A percentile compares a stretch with the other conserved stretches of the same genome.
Conservation (phyloP, 768 basidiomycete species). For the Mycena galericulata region DNA sequence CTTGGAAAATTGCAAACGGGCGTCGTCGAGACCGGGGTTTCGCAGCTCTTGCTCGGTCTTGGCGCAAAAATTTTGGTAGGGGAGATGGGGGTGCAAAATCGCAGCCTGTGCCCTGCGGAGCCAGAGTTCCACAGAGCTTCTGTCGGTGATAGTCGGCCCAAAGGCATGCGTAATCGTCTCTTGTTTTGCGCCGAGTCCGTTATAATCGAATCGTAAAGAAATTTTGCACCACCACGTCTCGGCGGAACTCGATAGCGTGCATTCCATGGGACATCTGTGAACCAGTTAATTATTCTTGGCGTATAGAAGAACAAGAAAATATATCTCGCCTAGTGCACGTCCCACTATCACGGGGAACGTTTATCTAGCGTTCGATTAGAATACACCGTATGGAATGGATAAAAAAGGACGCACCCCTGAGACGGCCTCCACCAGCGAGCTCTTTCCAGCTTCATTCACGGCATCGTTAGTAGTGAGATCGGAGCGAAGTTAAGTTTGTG, state of each 20-base stretch:
- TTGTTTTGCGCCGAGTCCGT: slow-evolving; percentile 19
- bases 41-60: slow-evolving; percentile 42
- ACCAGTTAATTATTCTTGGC: background rate
- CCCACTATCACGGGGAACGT: slow-evolving; percentile 70
- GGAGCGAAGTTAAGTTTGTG: background rate
- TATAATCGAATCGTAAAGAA: slow-evolving; percentile 51
- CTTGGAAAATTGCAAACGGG: slow-evolving; percentile 54
- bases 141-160: slow-evolving; percentile 55
- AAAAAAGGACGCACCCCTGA: slow-evolving; percentile 55
- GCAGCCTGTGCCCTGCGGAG: slow-evolving; percentile 73
- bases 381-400: background rate
- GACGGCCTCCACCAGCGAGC: slow-evolving; percentile 69
- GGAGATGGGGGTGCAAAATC: slow-evolving; percentile 58
- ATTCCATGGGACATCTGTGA: slow-evolving; percentile 65
- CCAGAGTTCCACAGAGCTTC: slow-evolving; percentile 59
- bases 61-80: slow-evolving; percentile 38
- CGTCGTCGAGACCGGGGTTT: slow-evolving; percentile 19
- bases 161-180: slow-evolving; percentile 46
- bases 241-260: slow-evolving; percentile 56
- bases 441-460: slow-evolving; percentile 64
- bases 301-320: background rate
- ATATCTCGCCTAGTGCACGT: slow-evolving; percentile 64
- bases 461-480: background rate
- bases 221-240: slow-evolving; percentile 59
- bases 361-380: slow-evolving; percentile 55